These are phyloP conservation scores for Clavaria fumosa DNA, from an alignment of 768 basidiomycete species.

Conservation along the genomic window DNA sequence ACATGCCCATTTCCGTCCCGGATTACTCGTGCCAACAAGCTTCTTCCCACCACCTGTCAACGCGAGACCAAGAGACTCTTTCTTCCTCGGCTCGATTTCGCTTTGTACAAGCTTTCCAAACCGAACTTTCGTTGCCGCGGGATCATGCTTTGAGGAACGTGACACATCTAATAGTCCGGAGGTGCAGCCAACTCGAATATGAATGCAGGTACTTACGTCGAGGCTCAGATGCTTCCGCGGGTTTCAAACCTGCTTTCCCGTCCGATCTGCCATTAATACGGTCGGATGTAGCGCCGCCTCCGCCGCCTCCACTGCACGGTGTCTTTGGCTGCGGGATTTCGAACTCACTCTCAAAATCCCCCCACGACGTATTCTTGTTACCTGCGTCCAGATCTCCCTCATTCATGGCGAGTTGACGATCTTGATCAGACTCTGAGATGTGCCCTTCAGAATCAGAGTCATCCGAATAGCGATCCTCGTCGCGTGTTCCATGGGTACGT, in stretches of 20 bases:
- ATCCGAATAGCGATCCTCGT: slow-evolving; percentile 4
- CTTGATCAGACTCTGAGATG: slow-evolving; percentile 9
- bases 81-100: slow-evolving; percentile 31
- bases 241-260: too few relatives aligned
- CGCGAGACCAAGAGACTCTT: slow-evolving; percentile 29
- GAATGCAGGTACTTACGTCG: too few relatives aligned
- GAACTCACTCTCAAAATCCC: slow-evolving; percentile 5
- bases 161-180: too few relatives aligned
- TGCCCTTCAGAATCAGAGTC: slow-evolving; percentile 18
- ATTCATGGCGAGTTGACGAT: slow-evolving; percentile 4
- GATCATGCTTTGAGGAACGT: not conserved
- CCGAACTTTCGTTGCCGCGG: too few relatives aligned
- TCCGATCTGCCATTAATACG: not conserved
- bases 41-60: slow-evolving; percentile 15
- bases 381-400: slow-evolving; percentile 4
- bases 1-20: slow-evolving; percentile 32
- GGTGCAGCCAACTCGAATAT: too few relatives aligned
- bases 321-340: not conserved
- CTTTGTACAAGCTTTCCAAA: slow-evolving; percentile 24
- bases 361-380: slow-evolving; percentile 1
- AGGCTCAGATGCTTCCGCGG: too few relatives aligned
- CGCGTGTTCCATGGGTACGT: too few relatives aligned
- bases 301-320: not conserved
- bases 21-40: slow-evolving; percentile 10
- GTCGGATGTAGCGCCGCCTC: too few relatives aligned